These are phyloP conservation scores for Phytopythium helicoides DNA, from an alignment of 352 stramenopile genomes.

Conservation along the genomic window DNA sequence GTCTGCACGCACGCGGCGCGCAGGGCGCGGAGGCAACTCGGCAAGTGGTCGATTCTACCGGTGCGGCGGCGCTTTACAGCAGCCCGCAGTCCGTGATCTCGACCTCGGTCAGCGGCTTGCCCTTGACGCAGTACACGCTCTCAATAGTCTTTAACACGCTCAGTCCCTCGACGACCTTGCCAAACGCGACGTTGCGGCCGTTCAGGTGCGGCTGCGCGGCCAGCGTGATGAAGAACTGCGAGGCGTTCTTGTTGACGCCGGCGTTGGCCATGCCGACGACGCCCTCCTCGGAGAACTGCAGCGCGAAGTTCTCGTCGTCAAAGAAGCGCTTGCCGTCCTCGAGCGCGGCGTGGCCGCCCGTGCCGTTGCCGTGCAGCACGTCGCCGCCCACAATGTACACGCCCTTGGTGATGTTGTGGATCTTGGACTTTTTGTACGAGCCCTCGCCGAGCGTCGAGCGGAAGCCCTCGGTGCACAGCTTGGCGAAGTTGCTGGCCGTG, in stretches of 20 bases:
- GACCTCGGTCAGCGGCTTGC: constrained; percentile 79
- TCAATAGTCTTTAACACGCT: constrained; percentile 84
- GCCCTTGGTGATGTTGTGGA: constrained; percentile 87
- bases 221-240: constrained; percentile 99
- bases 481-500: constrained; percentile 75
- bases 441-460: constrained; percentile 55
- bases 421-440: constrained; percentile 81
- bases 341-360: constrained; percentile 72
- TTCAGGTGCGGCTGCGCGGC: constrained; percentile 81
- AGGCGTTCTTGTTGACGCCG: constrained; percentile 97
- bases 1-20: no score
- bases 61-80: constrained; percentile 38
- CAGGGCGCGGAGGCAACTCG: no score
- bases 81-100: constrained; percentile 78
- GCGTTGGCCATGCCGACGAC: constrained; percentile 97
- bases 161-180: constrained; percentile 84
- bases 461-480: constrained; percentile 72
- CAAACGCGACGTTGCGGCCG: constrained; percentile 85
- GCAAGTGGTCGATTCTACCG: no score
- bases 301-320: constrained; percentile 85
- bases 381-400: constrained; percentile 74
- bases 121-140: constrained; percentile 76
- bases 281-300: constrained; percentile 82
- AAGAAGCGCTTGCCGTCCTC: constrained; percentile 72
- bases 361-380: constrained; percentile 70